These are phyloP conservation scores for Penicillium bovifimosum DNA, from an alignment of 495 filamentous ascomycete genomes.

Conservation along the genomic window DNA sequence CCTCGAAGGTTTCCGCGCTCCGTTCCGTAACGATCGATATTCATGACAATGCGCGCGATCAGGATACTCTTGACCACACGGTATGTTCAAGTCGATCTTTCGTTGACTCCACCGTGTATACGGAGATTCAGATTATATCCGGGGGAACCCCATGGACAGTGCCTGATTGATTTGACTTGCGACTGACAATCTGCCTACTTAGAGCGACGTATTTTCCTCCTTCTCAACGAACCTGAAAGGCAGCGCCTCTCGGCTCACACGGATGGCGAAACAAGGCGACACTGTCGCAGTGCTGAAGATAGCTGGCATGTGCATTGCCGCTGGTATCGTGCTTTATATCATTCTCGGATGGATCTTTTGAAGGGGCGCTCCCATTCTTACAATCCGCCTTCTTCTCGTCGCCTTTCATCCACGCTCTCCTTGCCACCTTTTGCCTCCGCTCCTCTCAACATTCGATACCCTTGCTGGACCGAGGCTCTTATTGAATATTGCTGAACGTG, in stretches of 20 bases:
- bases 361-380: not conserved
- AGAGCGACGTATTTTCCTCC: slow-evolving; percentile 61
- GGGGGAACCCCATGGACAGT: no score
- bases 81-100: slow-evolving; percentile 44
- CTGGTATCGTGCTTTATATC: slow-evolving; percentile 70
- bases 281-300: slow-evolving; percentile 87
- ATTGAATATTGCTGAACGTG: not conserved
- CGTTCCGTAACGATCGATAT: slow-evolving; percentile 98
- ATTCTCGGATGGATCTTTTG: slow-evolving; percentile 62
- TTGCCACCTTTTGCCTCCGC: not conserved
- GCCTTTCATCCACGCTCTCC: not conserved
- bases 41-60: slow-evolving; percentile 86
- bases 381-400: not conserved
- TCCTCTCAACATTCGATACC: not conserved
- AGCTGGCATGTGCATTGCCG: slow-evolving; percentile 73
- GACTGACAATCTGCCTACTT: not conserved
- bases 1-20: slow-evolving; percentile 82
- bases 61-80: slow-evolving; percentile 78
- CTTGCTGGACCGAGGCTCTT: slow-evolving; percentile 23
- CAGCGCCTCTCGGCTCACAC: slow-evolving; percentile 77
- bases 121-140: not conserved
- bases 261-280: slow-evolving; percentile 87
- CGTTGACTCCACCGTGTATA: not conserved
- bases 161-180: not conserved
- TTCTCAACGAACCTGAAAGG: slow-evolving; percentile 63